phyloP scores from a whole-genome alignment of 805 yeast species.

The Wickerhamomyces silvicola region DNA sequence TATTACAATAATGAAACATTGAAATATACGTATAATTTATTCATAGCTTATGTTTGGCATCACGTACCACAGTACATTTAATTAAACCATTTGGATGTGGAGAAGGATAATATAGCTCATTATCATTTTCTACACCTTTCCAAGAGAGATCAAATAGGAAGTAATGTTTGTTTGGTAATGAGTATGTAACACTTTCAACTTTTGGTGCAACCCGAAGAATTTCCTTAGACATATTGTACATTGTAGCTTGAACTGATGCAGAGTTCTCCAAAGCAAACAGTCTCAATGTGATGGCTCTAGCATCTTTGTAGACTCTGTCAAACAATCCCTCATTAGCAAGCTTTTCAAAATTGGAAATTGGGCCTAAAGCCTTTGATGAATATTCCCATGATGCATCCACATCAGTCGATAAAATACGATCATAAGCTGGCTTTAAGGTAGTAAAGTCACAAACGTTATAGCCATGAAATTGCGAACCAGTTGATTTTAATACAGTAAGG shows the following conservation, averaged over 20 bases:
- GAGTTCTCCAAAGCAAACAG: conserved; percentile 82
- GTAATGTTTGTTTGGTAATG: conserved; percentile 89
- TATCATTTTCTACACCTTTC: conserved; percentile 78
- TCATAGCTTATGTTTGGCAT: conserved; percentile 48
- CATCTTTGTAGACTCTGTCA: conserved; percentile 56
- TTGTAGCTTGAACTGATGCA: conserved; percentile 94
- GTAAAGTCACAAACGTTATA: conserved; percentile 84
- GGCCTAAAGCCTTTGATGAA: conserved; percentile 42
- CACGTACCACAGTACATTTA: conserved; percentile 78
- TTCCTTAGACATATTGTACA: conserved; percentile 83
- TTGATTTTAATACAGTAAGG: conserved; percentile 79
- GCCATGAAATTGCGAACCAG: conserved; percentile 90
- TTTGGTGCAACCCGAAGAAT: conserved; percentile 54
- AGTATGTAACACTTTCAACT: conserved; percentile 61
- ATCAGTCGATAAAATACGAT: conserved; percentile 84
- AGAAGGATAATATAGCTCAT: conserved; percentile 81
- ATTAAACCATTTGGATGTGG: conserved; percentile 93
- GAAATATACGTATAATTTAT: too few species aligned
- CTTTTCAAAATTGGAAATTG: conserved; percentile 42
- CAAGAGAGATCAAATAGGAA: conserved; percentile 73
- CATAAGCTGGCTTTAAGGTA: conserved; percentile 74
- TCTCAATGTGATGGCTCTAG: conserved; percentile 64
- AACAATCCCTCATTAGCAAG: conserved; percentile 58
- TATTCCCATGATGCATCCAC: conserved; percentile 69
- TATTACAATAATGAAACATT: too few species aligned